Base-by-base conservation (phyloP, 805 yeast species). In the Tetrapisispora phaffii region DNA sequence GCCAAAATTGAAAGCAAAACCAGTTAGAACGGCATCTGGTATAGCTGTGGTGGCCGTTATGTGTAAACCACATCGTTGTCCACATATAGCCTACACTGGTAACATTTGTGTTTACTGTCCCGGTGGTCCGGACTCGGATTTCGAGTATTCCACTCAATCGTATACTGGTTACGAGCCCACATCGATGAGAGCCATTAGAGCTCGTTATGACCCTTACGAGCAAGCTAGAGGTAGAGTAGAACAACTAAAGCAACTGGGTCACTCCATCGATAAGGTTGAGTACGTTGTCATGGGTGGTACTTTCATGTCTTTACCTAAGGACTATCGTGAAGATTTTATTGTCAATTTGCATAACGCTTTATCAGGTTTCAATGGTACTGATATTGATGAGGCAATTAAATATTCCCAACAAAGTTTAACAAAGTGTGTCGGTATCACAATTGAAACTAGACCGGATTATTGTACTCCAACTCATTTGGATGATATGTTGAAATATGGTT, bases 21-120 rank as follows among this genome's bases (percentile, higher is more conserved):
- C 98, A 0, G 97, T 93, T 38, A 76, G 98, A 66, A 93, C 98
- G 0, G 98, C 98, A 0, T 85, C 95, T 10, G 98, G 98, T 56
- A 95, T 93, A 47, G 98, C 98, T 9, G 98, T 93, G 19, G 97
- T 93, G 38, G 98, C 98, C 0, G 97, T 93, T 28, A 93, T 93
- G 97, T 89, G 97, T 70, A 93, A 93, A 65, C 98, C 98, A 2
- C 98, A 93, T 65, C 76, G 98, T 69, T 93, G 98, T 67, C 98
- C 98, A 23, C 98, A 93, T 66, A 93, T 93, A 57, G 97, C 98
- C 19, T 93, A 93, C 64, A 93, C 98, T 0, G 98, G 98, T 50
- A 93, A 93, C 60, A 93, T 93, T 50, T 93, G 98, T 71, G 98
- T 93, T 12, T 93, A 85, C 63, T 93, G 98, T 69, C 98, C 98